A percentile compares a stretch with the other conserved stretches of the same genome.
These are phyloP conservation scores for Patellifolia procumbens DNA, from an alignment of 179 eudicot genomes.

Conservation along the genomic window DNA sequence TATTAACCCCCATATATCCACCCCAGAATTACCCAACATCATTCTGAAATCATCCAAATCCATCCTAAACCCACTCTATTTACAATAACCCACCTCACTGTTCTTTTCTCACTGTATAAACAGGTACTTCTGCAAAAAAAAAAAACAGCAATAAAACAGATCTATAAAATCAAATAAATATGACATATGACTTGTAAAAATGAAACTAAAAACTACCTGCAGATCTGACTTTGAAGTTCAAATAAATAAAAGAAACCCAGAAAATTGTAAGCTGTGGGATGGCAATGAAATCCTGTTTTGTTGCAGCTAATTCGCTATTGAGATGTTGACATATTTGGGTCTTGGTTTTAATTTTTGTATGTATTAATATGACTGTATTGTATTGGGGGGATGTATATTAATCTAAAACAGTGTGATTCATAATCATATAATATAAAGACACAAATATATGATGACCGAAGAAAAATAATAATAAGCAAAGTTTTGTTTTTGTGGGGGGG, in stretches of 20 bases:
- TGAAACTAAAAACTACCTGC: background rate
- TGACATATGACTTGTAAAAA: background rate
- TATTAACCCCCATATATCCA: slow-evolving; percentile 66
- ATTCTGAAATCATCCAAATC: slow-evolving; percentile 66
- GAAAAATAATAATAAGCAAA: background rate
- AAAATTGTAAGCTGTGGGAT: too few relatives aligned
- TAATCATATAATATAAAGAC: background rate
- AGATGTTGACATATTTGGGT: background rate
- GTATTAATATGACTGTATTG: background rate
- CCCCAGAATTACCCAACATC: slow-evolving; percentile 52
- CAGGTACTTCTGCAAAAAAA: slow-evolving; percentile 19
- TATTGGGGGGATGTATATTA: slow-evolving; percentile 5
- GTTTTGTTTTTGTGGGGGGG: background rate
- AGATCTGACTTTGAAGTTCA: slow-evolving; percentile 13
- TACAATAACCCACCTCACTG: slow-evolving; percentile 5
- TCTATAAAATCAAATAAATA: background rate
- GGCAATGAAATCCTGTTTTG: too few relatives aligned
- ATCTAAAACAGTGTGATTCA: slow-evolving; percentile 1
- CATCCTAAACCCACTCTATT: slow-evolving; percentile 37
- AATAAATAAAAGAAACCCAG: background rate
- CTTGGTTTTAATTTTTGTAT: background rate
- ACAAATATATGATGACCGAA: too few relatives aligned
- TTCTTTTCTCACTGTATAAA: slow-evolving; percentile 5
- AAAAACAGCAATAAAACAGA: slow-evolving; percentile 13
- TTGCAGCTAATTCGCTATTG: background rate